Evolutionary conservation across 2,329 filamentous ascomycete species (phyloP), one percentile per base, ranked within the genome.

Genomic region (Nigrospora oryzae): DNA sequence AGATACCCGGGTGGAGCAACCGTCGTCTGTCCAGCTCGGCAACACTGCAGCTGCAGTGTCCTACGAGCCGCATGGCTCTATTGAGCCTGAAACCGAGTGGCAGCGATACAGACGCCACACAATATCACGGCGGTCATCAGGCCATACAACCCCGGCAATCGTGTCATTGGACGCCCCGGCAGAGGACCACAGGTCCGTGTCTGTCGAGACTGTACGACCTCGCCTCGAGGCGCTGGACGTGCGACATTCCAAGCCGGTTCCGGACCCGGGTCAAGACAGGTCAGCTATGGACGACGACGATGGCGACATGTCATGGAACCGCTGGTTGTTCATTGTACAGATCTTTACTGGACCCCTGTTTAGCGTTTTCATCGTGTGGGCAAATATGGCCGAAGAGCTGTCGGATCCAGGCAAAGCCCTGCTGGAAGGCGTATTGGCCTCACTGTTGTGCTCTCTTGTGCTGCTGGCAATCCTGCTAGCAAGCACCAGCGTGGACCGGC

Each of bases 301-400:
- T 44, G 74, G 81, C 30, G 23, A 28, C 8, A 28, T 7, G 23
- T 28, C 23, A 28, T 97, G 93, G 90, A 95, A 90, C 56, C 79
- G 89, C 43, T 98, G 93, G 91, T 78, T 98, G 4, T 77, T 95
- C 12, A 79, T 83, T 12, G 64, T 93, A 11, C 94, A 98, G 57
- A 74, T 93, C 40, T 89, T 96, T 59, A 87, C 85, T 0, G 89
- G 90, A 0, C 93, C 93, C 0, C 64, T 93, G 17, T 95, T 97
- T 63, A 79, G 90, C 38, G 77, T 86, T 2, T 61, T 89, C 15
- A 80, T 95, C 30, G 62, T 89, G 16, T 95, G 83, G 81, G 81
- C 78, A 19, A 86, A 86, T 54, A 71, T 75, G 44, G 60, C 64
- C 35, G 71, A 84, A 30, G 81, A 85, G 39, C 63, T 75, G 39